A percentile compares a stretch with the other conserved stretches of the same genome.
phyloP scores from a whole-genome alignment of 129 eudicot genomes.

The Cynara cardunculus region DNA sequence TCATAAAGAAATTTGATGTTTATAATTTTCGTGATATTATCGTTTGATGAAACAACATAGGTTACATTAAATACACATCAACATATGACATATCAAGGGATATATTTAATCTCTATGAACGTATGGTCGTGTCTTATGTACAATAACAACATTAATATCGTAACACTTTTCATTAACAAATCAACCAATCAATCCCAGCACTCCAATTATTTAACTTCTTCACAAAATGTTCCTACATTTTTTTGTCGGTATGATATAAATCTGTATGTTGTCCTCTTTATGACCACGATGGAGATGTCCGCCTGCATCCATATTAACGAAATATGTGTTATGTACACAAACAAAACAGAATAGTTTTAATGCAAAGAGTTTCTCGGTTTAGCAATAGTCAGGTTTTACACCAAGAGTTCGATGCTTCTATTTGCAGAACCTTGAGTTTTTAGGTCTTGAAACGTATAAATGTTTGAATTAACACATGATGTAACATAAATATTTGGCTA shows the following conservation, averaged over 20 bases:
- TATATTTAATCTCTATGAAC: slow-evolving; percentile 1
- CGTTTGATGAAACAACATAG: not conserved
- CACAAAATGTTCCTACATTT: slow-evolving; percentile 6
- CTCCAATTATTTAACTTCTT: not conserved
- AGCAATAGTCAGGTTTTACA: not conserved
- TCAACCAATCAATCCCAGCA: slow-evolving; percentile 1
- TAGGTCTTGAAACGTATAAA: not conserved
- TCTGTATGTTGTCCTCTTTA: not conserved
- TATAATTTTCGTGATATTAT: not conserved
- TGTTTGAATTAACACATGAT: not conserved
- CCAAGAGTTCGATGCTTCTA: not conserved
- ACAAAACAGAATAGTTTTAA: not conserved
- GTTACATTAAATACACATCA: not conserved
- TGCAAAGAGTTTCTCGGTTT: not conserved
- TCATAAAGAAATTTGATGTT: not conserved
- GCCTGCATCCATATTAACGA: slow-evolving; percentile 11
- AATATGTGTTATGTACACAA: not conserved
- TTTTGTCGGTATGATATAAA: not conserved
- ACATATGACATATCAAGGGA: not conserved
- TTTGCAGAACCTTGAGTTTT: not conserved
- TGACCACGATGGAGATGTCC: slow-evolving; percentile 12
- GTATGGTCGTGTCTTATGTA: slow-evolving; percentile 11
- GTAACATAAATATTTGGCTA: not conserved
- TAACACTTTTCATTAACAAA: not conserved
- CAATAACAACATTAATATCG: slow-evolving; percentile 8